Conservation (phyloP, 306 rosid species). For the Cotoneaster glaucophyllus region DNA sequence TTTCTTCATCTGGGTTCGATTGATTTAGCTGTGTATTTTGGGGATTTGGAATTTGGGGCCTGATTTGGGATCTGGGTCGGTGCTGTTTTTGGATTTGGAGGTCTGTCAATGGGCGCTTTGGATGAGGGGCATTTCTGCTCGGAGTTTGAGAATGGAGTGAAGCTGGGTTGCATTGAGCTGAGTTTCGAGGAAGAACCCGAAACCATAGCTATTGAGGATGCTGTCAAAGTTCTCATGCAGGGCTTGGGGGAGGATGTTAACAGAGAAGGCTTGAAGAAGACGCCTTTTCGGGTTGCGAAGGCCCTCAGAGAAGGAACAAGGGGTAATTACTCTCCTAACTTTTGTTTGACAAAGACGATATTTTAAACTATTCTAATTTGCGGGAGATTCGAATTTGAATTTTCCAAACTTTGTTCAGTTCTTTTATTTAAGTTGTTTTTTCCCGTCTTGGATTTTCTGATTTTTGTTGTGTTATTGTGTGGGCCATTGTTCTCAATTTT, state of each 20-base stretch:
- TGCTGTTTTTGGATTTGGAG: conserved; percentile 6
- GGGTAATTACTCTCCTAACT: conserved; percentile 32
- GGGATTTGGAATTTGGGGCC: background rate
- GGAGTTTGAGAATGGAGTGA: conserved; percentile 60
- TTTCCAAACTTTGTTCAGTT: background rate
- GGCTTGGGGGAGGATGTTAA: conserved; percentile 83
- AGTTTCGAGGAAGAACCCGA: conserved; percentile 42
- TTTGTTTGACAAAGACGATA: background rate
- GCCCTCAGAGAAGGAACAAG: conserved; percentile 89
- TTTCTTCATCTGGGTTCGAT: conserved; percentile 9
- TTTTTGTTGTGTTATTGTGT: background rate
- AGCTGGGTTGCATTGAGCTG: conserved; percentile 27
- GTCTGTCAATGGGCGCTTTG: conserved; percentile 71
- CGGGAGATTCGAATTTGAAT: background rate
- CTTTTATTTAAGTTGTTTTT: background rate
- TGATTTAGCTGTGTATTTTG: background rate
- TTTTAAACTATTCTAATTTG: too few species aligned
- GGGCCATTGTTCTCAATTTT: background rate
- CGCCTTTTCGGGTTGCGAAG: conserved; percentile 91
- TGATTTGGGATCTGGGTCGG: conserved; percentile 14
- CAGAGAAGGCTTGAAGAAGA: conserved; percentile 80
- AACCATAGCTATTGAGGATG: conserved; percentile 50
- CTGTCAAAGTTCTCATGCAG: conserved; percentile 69
- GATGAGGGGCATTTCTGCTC: conserved; percentile 53
- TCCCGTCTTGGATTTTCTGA: background rate